Evolutionary conservation across 2,329 filamentous ascomycete genomes (phyloP), one percentile per base, ranked within the genome.

Genomic region (Colletotrichum euphorbiae): DNA sequence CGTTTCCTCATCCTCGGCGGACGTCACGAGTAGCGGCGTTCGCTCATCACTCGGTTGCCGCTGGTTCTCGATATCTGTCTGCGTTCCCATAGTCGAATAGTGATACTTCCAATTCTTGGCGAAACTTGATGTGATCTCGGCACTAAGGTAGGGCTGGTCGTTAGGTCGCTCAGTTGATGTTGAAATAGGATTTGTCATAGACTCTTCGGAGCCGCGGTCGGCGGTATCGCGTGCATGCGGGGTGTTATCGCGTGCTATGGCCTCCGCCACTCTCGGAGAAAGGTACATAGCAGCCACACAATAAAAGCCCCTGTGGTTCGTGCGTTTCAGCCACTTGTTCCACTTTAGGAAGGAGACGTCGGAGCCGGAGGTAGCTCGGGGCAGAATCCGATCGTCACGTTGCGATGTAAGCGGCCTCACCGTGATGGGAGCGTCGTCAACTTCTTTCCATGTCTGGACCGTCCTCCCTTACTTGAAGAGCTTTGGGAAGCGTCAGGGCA

Each of bases 11-110:
- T 54, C 40, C 5, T 43, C 61, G 24, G 42, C 48, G 31, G 66
- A 54, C 28, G 52, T 36, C 11, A 61, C 54, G n/a, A 75, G 65
- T 4, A 75, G 71, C 48, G 74, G 73, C 12, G 74, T 74, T 60
- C 72, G 61, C 50, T 73, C 72, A 24, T 69, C 55, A 28, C 43
- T 67, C 28, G 36, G 6, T 48, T 67, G 51, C 24, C 36, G 52
- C 28, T 69, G 62, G 31, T 50, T 55, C 48, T 69, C 55, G 6
- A 69, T 28, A 42, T 66, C 66, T 13, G 21, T 17, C n/a, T 55
- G 24, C 12, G 61, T 15, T 19, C 61, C 40, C 66, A 69, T 69
- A 2, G 31, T 69, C 36, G 36, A 38, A 15, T 2, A 8, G 4
- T 13, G 28, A 38, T 6, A 38, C 36, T 6, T n/a, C 24, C 36